These are phyloP conservation scores for Saturnispora bothae DNA, from an alignment of 805 yeast genomes.

Conservation along the genomic window DNA sequence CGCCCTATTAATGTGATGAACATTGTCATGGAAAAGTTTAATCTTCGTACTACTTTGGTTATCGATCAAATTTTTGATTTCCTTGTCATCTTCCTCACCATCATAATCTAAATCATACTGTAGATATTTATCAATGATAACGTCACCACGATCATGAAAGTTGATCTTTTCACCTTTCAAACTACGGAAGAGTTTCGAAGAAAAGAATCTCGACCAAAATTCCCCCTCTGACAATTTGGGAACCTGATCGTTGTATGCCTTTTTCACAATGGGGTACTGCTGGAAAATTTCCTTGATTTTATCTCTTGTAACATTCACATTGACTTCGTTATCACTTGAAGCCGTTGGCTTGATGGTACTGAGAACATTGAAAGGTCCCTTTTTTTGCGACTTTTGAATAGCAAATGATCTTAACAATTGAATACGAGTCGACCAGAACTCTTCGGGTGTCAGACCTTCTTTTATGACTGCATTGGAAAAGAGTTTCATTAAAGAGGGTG, in stretches of 20 bases:
- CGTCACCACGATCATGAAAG: conserved; percentile 70
- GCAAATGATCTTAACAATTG: conserved; percentile 80
- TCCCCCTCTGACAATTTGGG: conserved; percentile 85
- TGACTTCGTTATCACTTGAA: conserved; percentile 83
- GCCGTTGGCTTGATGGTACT: conserved; percentile 93
- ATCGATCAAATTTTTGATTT: conserved; percentile 20
- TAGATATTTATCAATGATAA: conserved; percentile 74
- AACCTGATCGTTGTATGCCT: conserved; percentile 83
- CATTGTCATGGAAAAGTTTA: conserved; percentile 27
- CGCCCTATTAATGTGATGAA: conserved; percentile 50
- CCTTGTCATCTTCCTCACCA: conserved; percentile 31
- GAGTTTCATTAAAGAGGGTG: conserved; percentile 55
- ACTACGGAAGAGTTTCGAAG: conserved; percentile 77
- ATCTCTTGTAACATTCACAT: conserved; percentile 84
- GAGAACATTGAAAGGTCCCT: conserved; percentile 89
- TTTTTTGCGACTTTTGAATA: conserved; percentile 68
- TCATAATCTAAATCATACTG: conserved; percentile 52
- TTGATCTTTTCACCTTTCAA: conserved; percentile 81
- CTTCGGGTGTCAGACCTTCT: conserved; percentile 62
- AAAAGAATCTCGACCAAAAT: conserved; percentile 93
- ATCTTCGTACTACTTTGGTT: conserved; percentile 21
- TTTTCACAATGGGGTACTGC: conserved; percentile 84
- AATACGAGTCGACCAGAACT: conserved; percentile 80
- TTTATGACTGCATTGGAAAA: conserved; percentile 85
- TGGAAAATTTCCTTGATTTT: conserved; percentile 82